Base-by-base conservation (phyloP, 176 grass and related monocot genomes). In the Bothriochloa decipiens region DNA sequence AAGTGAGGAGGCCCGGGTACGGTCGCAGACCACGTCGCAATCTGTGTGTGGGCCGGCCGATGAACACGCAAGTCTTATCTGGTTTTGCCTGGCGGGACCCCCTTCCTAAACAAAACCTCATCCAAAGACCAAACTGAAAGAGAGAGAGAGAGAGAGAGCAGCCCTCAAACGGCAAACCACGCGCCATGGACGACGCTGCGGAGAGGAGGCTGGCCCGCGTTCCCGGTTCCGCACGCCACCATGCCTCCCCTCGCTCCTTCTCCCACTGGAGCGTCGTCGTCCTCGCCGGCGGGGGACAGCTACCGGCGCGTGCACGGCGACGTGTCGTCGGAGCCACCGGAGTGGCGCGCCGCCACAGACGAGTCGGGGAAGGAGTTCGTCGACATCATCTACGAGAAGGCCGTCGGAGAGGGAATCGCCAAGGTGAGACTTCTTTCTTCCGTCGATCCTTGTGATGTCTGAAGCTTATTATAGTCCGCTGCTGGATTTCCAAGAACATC, bases 361-460 rank as follows among this genome's bases (percentile, higher is more conserved):
- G 91, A 95, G 64, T 83, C 83, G 0, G 87, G 91, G n/a, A 93
- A 95, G 80, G 93, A 61, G 14, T 95, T 93, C 67, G 78, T 91
- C 15, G 91, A 98, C 85, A 93, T 98, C 77, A 32, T 95, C 53
- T 95, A 98, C 77, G 96, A 95, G 89, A 98, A 98, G 89, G 75
- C 89, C 33, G 65, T 95, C 28, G 85, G 83, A 0, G 96, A 98
- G 78, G 96, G 93, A 45, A 95, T 98, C 53, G 96, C 96, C 28
- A 98, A 98, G 93, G 95, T 94, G 69, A 69, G 4, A 7, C n/a
- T 29, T 62, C 33, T 23, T 35, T 17, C 28, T 17, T 17, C 10
- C 28, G 17, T 33, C 6, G 14, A 61, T 57, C 55, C 42, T 22
- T 33, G 23, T 17, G 29, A 32, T 32, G 1, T 32, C 29, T 32